phyloP scores from a whole-genome alignment of 2,329 filamentous ascomycete genomes.

The Cordyceps fumosorosea region DNA sequence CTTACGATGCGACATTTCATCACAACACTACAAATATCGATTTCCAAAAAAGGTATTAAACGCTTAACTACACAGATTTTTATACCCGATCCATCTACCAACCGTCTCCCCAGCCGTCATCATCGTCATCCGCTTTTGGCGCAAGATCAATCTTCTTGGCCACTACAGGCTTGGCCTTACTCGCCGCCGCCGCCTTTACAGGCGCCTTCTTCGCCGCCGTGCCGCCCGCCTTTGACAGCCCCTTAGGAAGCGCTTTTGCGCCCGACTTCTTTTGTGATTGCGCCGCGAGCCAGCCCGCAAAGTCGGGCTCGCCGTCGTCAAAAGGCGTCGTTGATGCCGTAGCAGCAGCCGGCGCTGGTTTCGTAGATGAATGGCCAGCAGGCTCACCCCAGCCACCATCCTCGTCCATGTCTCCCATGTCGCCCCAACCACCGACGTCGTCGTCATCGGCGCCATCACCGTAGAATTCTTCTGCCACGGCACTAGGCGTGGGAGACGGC shows the following conservation, averaged over 20 bases:
- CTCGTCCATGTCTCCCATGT: constrained; percentile 51
- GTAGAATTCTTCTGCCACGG: constrained; percentile 44
- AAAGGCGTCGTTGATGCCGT: constrained; percentile 46
- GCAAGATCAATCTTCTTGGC: constrained; percentile 65
- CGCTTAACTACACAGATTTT: background rate
- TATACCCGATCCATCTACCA: constrained; percentile 39
- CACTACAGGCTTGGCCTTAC: constrained; percentile 38
- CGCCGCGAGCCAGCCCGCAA: constrained; percentile 89
- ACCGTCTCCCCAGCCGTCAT: constrained; percentile 61
- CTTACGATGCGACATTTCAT: background rate
- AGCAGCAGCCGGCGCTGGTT: constrained; percentile 15
- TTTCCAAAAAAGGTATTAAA: background rate
- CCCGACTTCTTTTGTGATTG: constrained; percentile 68
- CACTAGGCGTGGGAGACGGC: constrained; percentile 39
- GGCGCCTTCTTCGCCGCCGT: constrained; percentile 35
- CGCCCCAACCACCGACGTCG: constrained; percentile 71
- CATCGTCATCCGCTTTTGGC: constrained; percentile 55
- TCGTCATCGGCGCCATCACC: constrained; percentile 48
- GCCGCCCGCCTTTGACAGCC: constrained; percentile 57
- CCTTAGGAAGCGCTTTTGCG: constrained; percentile 71
- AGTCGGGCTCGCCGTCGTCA: constrained; percentile 88
- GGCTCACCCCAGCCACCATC: constrained; percentile 34
- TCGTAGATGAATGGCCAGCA: constrained; percentile 28
- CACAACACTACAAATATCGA: background rate
- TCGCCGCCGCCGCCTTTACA: constrained; percentile 32